Conservation (phyloP, 345 rosid species). For the Salix brachista region DNA sequence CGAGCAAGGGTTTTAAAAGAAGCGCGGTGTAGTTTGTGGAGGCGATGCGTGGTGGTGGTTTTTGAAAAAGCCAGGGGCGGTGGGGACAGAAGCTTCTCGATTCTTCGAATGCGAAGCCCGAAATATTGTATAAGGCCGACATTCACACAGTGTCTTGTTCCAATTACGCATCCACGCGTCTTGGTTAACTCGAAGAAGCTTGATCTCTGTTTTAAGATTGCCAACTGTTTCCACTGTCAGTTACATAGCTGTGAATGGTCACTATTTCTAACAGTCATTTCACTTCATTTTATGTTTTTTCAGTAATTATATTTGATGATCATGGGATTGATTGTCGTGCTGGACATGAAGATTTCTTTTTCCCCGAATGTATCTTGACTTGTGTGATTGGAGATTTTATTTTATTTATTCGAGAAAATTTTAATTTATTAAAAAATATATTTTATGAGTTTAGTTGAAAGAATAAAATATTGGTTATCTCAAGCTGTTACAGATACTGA, state of each 20-base stretch:
- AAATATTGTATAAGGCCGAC: not conserved
- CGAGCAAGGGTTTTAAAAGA: too few relatives aligned
- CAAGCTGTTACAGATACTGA: rapidly evolving
- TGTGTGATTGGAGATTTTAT: too few relatives aligned
- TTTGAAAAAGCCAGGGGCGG: not conserved
- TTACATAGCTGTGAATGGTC: not conserved
- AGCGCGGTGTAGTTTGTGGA: too few relatives aligned
- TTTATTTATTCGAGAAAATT: too few relatives aligned
- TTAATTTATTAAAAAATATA: too few relatives aligned
- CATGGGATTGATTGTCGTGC: too few relatives aligned
- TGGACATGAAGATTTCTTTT: too few relatives aligned
- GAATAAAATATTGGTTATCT: too few relatives aligned
- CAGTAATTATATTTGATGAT: too few relatives aligned
- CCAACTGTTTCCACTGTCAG: not conserved
- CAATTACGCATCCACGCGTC: not conserved
- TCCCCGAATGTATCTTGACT: too few relatives aligned
- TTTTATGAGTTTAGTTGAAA: too few relatives aligned
- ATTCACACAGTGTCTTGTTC: not conserved
- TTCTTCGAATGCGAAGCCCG: not conserved
- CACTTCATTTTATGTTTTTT: not conserved
- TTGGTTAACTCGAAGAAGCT: not conserved
- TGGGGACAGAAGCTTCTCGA: not conserved
- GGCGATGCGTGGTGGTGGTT: not conserved
- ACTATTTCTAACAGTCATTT: not conserved
- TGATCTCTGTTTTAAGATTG: not conserved